Conservation (phyloP, 2,329 filamentous ascomycete genomes). For the Beauveria pseudobassiana region DNA sequence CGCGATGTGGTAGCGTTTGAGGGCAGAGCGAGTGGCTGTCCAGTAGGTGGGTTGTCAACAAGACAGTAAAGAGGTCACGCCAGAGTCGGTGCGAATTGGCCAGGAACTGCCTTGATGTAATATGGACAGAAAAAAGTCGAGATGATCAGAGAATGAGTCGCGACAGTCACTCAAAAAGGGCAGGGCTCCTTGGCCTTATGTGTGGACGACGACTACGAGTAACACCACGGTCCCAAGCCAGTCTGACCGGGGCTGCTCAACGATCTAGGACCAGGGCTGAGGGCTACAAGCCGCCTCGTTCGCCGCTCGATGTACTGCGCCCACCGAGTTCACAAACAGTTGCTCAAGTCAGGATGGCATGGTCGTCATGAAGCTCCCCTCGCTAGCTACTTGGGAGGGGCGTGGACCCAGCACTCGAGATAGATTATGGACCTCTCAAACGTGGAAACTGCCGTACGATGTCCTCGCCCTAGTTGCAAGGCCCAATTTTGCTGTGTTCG, state of each 20-base stretch:
- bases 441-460: conserved; percentile 4
- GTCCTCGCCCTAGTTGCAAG: background rate
- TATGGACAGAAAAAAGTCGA: background rate
- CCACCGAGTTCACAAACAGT: background rate
- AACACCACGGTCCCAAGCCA: conserved; percentile 1
- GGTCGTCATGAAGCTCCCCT: conserved; percentile 1
- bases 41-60: background rate
- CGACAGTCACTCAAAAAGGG: background rate
- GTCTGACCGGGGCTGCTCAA: conserved; percentile 9
- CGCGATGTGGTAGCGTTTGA: background rate
- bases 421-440: background rate
- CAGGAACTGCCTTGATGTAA: background rate
- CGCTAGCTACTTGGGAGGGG: conserved; percentile 2
- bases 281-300: conserved; percentile 3
- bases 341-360: conserved; percentile 4
- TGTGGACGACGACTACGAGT: background rate
- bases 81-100: background rate
- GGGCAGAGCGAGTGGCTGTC: background rate
- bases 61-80: background rate
- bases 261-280: conserved; percentile 10
- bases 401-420: conserved; percentile 7
- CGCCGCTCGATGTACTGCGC: background rate
- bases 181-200: conserved; percentile 8
- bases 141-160: background rate
- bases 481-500: conserved; percentile 2